Evolutionary conservation across 2,329 filamentous ascomycete genomes (phyloP).

Genomic region (Talaromyces albobiverticillius): DNA sequence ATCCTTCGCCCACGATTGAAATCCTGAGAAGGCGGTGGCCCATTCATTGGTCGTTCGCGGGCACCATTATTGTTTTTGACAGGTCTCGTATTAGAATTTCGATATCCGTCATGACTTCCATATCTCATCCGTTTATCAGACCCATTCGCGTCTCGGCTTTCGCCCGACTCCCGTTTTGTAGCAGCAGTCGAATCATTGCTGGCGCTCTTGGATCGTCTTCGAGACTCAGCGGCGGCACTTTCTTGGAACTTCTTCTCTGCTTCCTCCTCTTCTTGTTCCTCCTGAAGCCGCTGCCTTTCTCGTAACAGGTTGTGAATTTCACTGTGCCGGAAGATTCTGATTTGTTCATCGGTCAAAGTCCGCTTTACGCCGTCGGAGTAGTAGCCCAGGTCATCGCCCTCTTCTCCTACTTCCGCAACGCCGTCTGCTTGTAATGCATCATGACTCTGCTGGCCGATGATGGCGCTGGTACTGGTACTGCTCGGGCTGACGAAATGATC

Average conservation of each 20-base stretch:
- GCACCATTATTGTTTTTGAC: neutral
- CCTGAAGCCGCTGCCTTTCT: conserved; percentile 35
- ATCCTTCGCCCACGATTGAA: conserved; percentile 28
- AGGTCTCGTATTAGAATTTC: neutral
- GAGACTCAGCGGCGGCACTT: neutral
- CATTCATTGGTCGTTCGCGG: neutral
- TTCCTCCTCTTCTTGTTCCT: conserved; percentile 24
- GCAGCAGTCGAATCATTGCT: neutral
- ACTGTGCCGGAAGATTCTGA: conserved; percentile 84
- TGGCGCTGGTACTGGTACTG: conserved; percentile 12
- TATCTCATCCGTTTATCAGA: neutral
- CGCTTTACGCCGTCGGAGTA: conserved; percentile 84
- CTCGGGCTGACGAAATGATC: conserved; percentile 52
- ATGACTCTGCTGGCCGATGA: neutral
- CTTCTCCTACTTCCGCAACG: conserved; percentile 21
- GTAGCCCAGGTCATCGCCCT: conserved; percentile 68
- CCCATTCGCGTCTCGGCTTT: neutral
- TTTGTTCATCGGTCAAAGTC: conserved; percentile 86
- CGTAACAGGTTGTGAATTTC: conserved; percentile 73
- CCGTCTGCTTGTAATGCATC: neutral
- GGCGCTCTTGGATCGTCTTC: neutral
- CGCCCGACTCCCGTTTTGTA: neutral
- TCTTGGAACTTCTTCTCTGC: neutral
- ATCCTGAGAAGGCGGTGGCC: neutral
- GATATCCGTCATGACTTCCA: neutral